Evolutionary conservation across 495 filamentous ascomycete genomes (phyloP).

Genomic region (Xylaria curta): DNA sequence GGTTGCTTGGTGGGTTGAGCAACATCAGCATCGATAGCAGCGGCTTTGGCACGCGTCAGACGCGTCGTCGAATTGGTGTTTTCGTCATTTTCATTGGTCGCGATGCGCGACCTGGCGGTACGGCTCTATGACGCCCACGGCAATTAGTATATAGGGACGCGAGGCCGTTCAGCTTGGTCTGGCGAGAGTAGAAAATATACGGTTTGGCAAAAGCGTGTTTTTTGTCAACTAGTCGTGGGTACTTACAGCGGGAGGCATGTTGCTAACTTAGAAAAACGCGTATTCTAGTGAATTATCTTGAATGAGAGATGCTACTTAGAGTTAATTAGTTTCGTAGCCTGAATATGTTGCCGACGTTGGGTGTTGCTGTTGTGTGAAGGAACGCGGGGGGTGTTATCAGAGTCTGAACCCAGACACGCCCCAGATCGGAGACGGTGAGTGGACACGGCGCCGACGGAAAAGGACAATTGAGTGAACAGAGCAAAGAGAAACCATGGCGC

Average conservation of each 20-base stretch:
- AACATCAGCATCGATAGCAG: slow-evolving; percentile 66
- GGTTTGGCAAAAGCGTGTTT: slow-evolving; percentile 24
- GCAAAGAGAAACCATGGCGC: slow-evolving; percentile 20
- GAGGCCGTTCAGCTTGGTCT: slow-evolving; percentile 5
- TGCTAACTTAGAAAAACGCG: slow-evolving; percentile 31
- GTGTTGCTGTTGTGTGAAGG: slow-evolving; percentile 9
- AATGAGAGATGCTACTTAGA: slow-evolving; percentile 16
- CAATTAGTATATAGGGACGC: slow-evolving; percentile 25
- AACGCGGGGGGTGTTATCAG: slow-evolving; percentile 23
- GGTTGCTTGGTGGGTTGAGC: slow-evolving; percentile 65
- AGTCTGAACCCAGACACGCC: slow-evolving; percentile 18
- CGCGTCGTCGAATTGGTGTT: slow-evolving; percentile 78
- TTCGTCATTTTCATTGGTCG: slow-evolving; percentile 94
- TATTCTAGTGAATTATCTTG: slow-evolving; percentile 23
- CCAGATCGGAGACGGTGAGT: neutral
- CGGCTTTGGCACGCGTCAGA: slow-evolving; percentile 90
- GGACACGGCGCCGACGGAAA: neutral
- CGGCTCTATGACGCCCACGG: slow-evolving; percentile 36
- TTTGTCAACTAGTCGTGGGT: slow-evolving; percentile 15
- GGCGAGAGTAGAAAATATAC: slow-evolving; percentile 21
- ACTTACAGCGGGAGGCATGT: slow-evolving; percentile 63
- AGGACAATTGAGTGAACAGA: neutral
- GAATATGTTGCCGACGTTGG: slow-evolving; percentile 6
- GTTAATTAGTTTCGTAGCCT: slow-evolving; percentile 11
- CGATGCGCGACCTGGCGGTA: slow-evolving; percentile 57